These are phyloP conservation scores for Lichtheimia hyalospora DNA, from an alignment of 371 early-diverging fungal genomes.

Conservation along the genomic window DNA sequence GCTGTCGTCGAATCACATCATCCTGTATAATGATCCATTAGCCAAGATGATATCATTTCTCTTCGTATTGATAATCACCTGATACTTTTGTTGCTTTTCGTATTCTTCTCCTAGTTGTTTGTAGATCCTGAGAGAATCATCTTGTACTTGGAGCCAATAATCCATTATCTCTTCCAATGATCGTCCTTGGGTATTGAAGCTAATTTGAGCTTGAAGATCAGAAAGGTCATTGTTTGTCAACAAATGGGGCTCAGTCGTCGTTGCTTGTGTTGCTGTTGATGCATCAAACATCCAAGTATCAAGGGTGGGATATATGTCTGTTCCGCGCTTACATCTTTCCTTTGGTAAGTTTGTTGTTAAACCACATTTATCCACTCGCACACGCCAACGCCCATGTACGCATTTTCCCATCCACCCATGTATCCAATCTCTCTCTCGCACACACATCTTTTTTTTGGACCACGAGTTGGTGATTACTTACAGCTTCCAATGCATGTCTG, in stretches of 20 bases:
- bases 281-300: neutral
- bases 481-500: constrained; percentile 17
- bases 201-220: constrained; percentile 9
- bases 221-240: constrained; percentile 19
- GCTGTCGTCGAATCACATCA: constrained; percentile 20
- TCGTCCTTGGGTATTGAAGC: constrained; percentile 7
- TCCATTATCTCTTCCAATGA: constrained; percentile 15
- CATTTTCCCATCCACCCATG: neutral
- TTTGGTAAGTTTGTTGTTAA: constrained; percentile 7
- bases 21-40: constrained; percentile 11
- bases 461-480: constrained; percentile 5
- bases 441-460: neutral
- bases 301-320: constrained; percentile 5
- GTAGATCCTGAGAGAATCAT: constrained; percentile 18
- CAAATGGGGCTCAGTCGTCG: neutral
- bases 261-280: constrained; percentile 1
- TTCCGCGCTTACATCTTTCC: constrained; percentile 14
- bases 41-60: neutral
- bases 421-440: no score
- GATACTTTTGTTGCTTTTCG: constrained; percentile 19
- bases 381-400: neutral
- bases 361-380: neutral
- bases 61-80: constrained; percentile 12
- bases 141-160: constrained; percentile 28
- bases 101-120: constrained; percentile 20